phyloP scores from a whole-genome alignment of 768 basidiomycete species.

The Naganishia vishniacii region DNA sequence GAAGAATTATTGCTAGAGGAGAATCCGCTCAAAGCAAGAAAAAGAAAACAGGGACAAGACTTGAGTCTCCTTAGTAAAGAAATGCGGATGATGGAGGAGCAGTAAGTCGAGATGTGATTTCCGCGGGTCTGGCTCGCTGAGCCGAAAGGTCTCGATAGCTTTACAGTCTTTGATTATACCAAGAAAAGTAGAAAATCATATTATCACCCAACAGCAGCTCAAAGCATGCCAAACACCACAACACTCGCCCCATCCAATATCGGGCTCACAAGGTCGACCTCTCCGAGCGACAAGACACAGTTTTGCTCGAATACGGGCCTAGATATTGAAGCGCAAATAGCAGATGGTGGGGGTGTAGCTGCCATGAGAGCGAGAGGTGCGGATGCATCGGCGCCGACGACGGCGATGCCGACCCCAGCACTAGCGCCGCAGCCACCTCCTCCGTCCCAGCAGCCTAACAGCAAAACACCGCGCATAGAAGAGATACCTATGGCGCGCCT shows the following conservation, averaged over 20 bases:
- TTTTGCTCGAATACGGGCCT: constrained; percentile 34
- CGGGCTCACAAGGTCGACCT: constrained; percentile 33
- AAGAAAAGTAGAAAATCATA: constrained; percentile 87
- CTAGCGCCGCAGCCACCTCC: neutral
- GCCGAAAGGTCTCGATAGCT: constrained; percentile 55
- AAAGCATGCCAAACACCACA: neutral
- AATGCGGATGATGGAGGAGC: constrained; percentile 97
- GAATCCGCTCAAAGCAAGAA: constrained; percentile 90
- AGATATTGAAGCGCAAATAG: constrained; percentile 48
- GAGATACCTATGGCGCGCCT: neutral
- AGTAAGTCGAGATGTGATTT: constrained; percentile 53
- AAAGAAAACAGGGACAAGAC: constrained; percentile 84
- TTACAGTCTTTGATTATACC: constrained; percentile 85
- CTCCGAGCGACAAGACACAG: constrained; percentile 41
- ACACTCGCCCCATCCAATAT: constrained; percentile 2
- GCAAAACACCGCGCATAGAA: neutral
- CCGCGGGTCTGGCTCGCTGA: neutral
- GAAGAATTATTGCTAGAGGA: constrained; percentile 94
- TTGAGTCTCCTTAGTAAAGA: constrained; percentile 77
- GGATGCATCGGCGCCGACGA: neutral
- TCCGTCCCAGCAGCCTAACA: neutral
- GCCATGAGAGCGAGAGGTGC: constrained; percentile 6
- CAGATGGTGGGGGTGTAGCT: constrained; percentile 48
- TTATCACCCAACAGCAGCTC: constrained; percentile 60
- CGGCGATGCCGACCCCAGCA: neutral